phyloP scores from a whole-genome alignment of 106 monocot genomes.

The Gastrodia elata region DNA sequence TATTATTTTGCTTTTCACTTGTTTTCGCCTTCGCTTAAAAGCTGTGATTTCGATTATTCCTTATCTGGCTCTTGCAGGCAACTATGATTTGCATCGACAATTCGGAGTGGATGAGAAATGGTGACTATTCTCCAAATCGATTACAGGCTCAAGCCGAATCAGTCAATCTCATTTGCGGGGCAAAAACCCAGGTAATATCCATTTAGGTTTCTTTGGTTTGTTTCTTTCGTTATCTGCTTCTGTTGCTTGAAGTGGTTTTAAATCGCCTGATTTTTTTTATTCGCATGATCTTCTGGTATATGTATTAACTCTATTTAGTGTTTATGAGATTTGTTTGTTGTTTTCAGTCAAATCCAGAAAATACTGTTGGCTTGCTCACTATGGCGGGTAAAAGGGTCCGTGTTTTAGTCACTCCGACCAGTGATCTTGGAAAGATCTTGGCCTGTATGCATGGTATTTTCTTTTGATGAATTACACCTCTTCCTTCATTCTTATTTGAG shows the following conservation, averaged over 20 bases:
- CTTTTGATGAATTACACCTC: neutral
- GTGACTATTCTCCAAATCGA: conserved; percentile 74
- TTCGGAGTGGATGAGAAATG: conserved; percentile 98
- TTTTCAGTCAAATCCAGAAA: conserved; percentile 86
- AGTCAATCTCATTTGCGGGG: conserved; percentile 89
- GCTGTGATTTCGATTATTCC: neutral
- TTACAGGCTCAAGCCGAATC: conserved; percentile 92
- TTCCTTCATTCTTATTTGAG: neutral
- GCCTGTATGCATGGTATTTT: conserved; percentile 85
- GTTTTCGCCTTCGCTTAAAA: neutral
- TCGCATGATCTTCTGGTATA: neutral
- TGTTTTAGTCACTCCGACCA: conserved; percentile 86
- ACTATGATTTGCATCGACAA: conserved; percentile 99
- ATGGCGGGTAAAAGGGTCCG: conserved; percentile 95
- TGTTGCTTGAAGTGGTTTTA: neutral
- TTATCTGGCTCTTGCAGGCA: conserved; percentile 40
- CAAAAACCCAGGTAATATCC: conserved; percentile 72
- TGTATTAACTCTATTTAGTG: neutral
- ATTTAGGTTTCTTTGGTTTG: neutral
- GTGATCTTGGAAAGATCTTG: conserved; percentile 90
- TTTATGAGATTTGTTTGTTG: neutral
- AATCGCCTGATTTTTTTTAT: neutral
- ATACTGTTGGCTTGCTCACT: conserved; percentile 88
- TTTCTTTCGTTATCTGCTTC: neutral
- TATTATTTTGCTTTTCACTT: neutral